phyloP scores from a whole-genome alignment of 2,329 filamentous ascomycete genomes.

The Calonectria honghensis region DNA sequence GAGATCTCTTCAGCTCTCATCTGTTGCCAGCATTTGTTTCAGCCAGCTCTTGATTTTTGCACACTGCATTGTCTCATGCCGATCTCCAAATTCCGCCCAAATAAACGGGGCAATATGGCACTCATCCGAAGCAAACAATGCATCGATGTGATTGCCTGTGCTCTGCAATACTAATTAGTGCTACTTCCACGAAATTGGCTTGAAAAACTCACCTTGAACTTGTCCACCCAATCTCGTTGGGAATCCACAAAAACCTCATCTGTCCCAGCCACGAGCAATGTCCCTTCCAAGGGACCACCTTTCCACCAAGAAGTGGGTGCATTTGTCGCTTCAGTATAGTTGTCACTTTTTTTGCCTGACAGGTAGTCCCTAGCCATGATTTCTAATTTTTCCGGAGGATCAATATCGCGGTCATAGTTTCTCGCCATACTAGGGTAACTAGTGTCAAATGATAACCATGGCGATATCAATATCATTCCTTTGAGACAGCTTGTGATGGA shows the following conservation, averaged over 20 bases:
- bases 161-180: neutral
- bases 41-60: constrained; percentile 4
- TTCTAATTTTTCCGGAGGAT: neutral
- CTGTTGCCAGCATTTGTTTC: neutral
- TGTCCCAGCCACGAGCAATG: constrained; percentile 11
- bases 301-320: constrained; percentile 17
- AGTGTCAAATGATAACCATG: constrained; percentile 6
- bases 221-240: constrained; percentile 12
- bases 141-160: neutral
- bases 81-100: neutral
- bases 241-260: constrained; percentile 20
- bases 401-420: neutral
- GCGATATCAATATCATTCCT: constrained; percentile 6
- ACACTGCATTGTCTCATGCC: neutral
- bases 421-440: neutral
- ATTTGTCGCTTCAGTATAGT: neutral
- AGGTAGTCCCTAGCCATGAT: neutral
- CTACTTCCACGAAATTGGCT: neutral
- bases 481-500: neutral
- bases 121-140: neutral
- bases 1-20: too few species aligned
- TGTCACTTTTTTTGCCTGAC: neutral
- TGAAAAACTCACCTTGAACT: constrained; percentile 54
- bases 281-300: neutral
- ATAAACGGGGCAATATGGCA: constrained; percentile 16